Conservation (phyloP, 768 basidiomycete genomes). For the Vishniacozyma victoriae region DNA sequence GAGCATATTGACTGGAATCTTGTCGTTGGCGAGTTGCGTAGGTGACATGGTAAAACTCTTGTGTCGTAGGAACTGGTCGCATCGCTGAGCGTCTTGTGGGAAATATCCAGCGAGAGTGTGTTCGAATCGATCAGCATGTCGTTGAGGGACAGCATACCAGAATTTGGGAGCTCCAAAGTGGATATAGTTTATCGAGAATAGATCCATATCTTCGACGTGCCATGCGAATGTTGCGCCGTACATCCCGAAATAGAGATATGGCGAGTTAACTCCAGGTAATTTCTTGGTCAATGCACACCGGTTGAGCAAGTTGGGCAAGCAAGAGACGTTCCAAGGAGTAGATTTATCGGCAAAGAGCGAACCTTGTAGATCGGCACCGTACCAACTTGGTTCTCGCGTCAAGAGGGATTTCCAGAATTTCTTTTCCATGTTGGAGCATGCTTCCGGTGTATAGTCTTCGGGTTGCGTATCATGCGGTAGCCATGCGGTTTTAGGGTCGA, state of each 20-base stretch:
- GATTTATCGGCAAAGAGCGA: constrained; percentile 62
- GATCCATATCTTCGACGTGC: constrained; percentile 99
- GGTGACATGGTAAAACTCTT: constrained; percentile 94
- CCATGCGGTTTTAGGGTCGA: constrained; percentile 71
- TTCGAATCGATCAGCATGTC: constrained; percentile 73
- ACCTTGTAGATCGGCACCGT: constrained; percentile 85
- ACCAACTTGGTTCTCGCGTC: constrained; percentile 86
- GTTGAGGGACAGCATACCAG: constrained; percentile 96
- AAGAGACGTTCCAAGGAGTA: constrained; percentile 87
- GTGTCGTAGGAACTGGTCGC: constrained; percentile 91
- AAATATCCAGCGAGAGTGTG: constrained; percentile 86
- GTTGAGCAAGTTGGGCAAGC: constrained; percentile 76
- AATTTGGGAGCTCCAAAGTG: constrained; percentile 93
- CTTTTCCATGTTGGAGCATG: constrained; percentile 79
- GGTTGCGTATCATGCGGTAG: constrained; percentile 64
- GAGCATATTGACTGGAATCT: constrained; percentile 74
- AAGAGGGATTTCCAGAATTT: constrained; percentile 89
- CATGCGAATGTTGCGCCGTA: constrained; percentile 98
- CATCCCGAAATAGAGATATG: constrained; percentile 98
- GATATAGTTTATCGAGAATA: constrained; percentile 98
- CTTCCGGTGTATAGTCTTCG: constrained; percentile 78
- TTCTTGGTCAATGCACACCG: constrained; percentile 63
- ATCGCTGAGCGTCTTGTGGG: constrained; percentile 73
- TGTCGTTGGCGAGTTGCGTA: constrained; percentile 66
- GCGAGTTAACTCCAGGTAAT: constrained; percentile 91